A percentile compares a stretch with the other conserved stretches of the same genome.
Evolutionary conservation across 2,329 filamentous ascomycete species (phyloP).

Genomic region (Rutstroemia sp.): DNA sequence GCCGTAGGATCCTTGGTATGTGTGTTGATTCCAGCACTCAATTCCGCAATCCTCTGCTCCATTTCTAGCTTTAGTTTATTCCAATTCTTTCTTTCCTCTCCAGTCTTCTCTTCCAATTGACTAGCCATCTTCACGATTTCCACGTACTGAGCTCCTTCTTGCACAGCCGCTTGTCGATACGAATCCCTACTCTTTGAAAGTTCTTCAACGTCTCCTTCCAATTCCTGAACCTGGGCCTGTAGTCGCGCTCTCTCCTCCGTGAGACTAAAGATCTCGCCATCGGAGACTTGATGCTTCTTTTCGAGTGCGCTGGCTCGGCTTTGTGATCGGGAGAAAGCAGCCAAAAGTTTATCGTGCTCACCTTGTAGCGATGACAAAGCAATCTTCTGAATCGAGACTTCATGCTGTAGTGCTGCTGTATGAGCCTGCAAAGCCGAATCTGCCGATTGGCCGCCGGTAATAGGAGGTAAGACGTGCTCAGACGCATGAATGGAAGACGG

Average conservation of each 20-base stretch:
- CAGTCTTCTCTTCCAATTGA: conserved; percentile 25
- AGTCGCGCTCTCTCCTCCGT: conserved; percentile 43
- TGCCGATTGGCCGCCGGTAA: conserved; percentile 15
- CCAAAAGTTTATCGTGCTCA: conserved; percentile 45
- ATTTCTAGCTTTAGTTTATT: conserved; percentile 22
- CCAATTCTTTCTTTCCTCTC: conserved; percentile 25
- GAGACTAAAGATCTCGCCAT: conserved; percentile 43
- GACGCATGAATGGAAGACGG: conserved; percentile 17
- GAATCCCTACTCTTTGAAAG: conserved; percentile 40
- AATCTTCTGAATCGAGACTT: conserved; percentile 45
- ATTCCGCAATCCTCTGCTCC: conserved; percentile 23
- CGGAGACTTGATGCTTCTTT: conserved; percentile 42
- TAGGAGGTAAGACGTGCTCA: conserved; percentile 19
- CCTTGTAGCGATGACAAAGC: conserved; percentile 44
- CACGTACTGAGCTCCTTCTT: conserved; percentile 29
- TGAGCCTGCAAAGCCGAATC: conserved; percentile 26
- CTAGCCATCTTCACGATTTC: conserved; percentile 29
- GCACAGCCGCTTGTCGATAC: conserved; percentile 29
- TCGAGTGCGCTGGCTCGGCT: conserved; percentile 42
- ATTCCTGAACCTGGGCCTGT: conserved; percentile 36
- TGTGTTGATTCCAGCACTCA: conserved; percentile 10
- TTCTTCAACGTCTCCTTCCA: conserved; percentile 44
- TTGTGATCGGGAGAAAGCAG: conserved; percentile 43
- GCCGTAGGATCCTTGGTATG: not conserved
- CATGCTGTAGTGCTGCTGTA: conserved; percentile 39